Evolutionary conservation across 2,329 filamentous ascomycete genomes (phyloP).

Genomic region (Stylonectria norvegica): DNA sequence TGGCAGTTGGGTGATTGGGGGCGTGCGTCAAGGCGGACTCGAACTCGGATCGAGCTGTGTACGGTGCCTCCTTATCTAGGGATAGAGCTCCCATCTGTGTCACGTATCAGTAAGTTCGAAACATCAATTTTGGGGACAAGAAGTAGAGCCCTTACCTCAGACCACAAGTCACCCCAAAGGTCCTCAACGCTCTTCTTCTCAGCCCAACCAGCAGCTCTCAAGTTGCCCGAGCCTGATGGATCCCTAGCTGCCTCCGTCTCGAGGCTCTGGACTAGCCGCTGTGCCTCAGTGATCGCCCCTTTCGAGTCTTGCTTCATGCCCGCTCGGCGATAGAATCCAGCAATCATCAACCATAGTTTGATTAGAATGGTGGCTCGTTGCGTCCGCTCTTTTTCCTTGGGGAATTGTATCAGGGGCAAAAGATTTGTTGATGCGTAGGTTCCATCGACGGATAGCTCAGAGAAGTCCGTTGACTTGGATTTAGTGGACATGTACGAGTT

Average conservation of each 20-base stretch:
- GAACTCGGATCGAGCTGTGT: constrained; percentile 71
- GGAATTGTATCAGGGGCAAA: constrained; percentile 52
- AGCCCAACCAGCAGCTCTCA: constrained; percentile 70
- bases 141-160: constrained; percentile 59
- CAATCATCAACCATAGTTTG: constrained; percentile 86
- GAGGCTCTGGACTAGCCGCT: constrained; percentile 67
- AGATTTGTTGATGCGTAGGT: constrained; percentile 45
- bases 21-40: constrained; percentile 78
- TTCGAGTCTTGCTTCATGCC: constrained; percentile 75
- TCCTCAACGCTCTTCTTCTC: constrained; percentile 78
- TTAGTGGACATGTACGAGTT: constrained; percentile 44
- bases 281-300: constrained; percentile 77
- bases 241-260: constrained; percentile 65
- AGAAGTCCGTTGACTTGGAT: constrained; percentile 38
- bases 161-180: constrained; percentile 77
- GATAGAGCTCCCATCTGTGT: constrained; percentile 65
- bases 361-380: constrained; percentile 57
- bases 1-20: constrained; percentile 75
- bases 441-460: constrained; percentile 39
- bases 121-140: not conserved
- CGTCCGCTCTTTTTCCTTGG: constrained; percentile 50
- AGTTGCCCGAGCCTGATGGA: constrained; percentile 57
- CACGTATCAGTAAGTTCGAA: constrained; percentile 19
- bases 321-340: constrained; percentile 81
- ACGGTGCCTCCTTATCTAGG: constrained; percentile 57